Conservation (phyloP, 2,329 filamentous ascomycete genomes). For the Botrytis pseudocinerea region DNA sequence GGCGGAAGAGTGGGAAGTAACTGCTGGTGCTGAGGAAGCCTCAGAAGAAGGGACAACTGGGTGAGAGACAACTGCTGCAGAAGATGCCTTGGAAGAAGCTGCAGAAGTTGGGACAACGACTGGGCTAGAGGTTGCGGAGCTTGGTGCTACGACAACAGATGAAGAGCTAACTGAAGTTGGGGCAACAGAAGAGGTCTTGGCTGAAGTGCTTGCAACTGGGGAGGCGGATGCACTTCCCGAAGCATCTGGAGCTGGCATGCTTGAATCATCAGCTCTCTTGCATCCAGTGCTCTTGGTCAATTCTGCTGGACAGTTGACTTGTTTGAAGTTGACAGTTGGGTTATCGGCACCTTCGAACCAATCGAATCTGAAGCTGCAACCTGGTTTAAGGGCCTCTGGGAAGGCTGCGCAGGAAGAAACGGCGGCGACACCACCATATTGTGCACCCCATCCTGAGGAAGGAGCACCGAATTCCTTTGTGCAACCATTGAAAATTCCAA, state of each 20-base stretch:
- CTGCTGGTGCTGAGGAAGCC: neutral
- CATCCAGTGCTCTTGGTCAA: conserved; percentile 49
- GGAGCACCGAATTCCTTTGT: conserved; percentile 48
- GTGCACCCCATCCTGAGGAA: conserved; percentile 46
- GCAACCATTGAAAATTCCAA: conserved; percentile 57
- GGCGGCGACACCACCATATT: conserved; percentile 51
- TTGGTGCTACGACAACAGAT: neutral
- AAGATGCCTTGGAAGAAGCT: neutral
- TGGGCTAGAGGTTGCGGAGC: neutral
- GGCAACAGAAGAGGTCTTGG: neutral
- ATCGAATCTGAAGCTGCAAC: conserved; percentile 55
- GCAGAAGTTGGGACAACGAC: neutral
- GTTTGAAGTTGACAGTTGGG: conserved; percentile 48
- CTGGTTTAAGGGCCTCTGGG: conserved; percentile 46
- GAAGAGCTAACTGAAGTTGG: neutral
- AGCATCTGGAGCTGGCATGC: conserved; percentile 18
- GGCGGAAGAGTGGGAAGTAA: neutral
- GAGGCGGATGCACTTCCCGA: neutral
- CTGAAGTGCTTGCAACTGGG: neutral
- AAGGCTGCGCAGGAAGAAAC: conserved; percentile 47
- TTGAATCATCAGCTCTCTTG: conserved; percentile 32
- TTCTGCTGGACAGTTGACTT: conserved; percentile 50
- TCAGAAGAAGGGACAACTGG: neutral
- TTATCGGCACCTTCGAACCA: conserved; percentile 54
- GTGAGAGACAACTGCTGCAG: neutral